Percentiles rank a stretch among this genome's conserved stretches.
Evolutionary conservation across 169 alveolate genomes (phyloP).

Genomic region (Plasmodium falciparum): DNA sequence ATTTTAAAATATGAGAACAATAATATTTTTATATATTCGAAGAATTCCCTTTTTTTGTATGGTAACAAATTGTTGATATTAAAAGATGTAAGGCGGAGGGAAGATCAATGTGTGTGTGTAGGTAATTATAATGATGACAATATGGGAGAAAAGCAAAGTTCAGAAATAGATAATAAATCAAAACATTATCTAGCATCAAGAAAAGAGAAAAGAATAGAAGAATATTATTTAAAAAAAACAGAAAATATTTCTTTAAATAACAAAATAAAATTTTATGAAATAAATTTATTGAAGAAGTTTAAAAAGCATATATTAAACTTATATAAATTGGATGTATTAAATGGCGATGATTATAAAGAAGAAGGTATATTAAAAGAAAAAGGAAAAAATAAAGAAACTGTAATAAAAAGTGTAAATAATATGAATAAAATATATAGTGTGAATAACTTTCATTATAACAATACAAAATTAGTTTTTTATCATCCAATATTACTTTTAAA

Average conservation of each 20-base stretch:
- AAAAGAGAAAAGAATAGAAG: neutral
- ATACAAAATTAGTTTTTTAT: slow-evolving; percentile 30
- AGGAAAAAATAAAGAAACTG: neutral
- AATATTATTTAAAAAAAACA: neutral
- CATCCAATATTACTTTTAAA: slow-evolving; percentile 55
- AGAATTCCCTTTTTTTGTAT: slow-evolving; percentile 19
- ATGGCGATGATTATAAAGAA: too few species aligned
- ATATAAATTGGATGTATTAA: slow-evolving; percentile 1
- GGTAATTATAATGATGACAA: too few species aligned
- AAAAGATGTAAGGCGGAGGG: neutral
- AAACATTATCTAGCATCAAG: too few species aligned
- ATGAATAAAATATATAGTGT: too few species aligned
- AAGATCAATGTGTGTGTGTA: neutral
- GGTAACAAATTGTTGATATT: slow-evolving; percentile 36
- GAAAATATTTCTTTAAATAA: neutral
- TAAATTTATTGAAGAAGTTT: slow-evolving; percentile 1
- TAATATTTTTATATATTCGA: slow-evolving; percentile 25
- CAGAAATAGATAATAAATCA: neutral
- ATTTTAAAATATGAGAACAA: slow-evolving; percentile 26
- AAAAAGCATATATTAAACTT: neutral
- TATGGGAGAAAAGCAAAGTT: neutral
- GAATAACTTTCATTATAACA: neutral
- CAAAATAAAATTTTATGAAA: neutral
- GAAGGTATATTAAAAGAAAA: neutral
- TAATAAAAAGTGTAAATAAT: too few species aligned